Conservation (phyloP, 352 stramenopile species). For the Phytopythium litorale region DNA sequence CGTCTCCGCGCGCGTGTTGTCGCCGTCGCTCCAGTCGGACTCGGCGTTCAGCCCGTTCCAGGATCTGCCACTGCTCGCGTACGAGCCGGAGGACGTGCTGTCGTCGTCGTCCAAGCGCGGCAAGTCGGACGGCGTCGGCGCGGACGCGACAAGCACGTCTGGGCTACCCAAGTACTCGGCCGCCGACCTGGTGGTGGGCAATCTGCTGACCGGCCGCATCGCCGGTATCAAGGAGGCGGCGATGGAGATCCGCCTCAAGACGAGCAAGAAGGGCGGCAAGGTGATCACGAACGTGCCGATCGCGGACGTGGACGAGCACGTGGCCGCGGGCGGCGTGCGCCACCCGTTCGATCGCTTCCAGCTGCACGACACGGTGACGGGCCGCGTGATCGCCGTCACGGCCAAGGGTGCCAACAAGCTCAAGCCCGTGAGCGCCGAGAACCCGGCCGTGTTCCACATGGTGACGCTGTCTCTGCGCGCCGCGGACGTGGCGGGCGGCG, state of each 20-base stretch:
- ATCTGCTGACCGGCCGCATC: constrained; percentile 66
- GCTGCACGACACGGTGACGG: constrained; percentile 65
- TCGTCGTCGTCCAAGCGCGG: constrained; percentile 25
- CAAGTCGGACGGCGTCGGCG: constrained; percentile 9
- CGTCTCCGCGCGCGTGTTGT: constrained; percentile 40
- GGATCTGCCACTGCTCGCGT: constrained; percentile 55
- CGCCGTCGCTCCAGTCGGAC: constrained; percentile 31
- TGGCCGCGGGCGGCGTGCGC: constrained; percentile 22
- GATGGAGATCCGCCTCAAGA: constrained; percentile 84
- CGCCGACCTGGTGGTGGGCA: constrained; percentile 58
- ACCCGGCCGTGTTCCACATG: constrained; percentile 68
- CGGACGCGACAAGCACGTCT: constrained; percentile 22
- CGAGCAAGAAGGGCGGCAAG: constrained; percentile 69
- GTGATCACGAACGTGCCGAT: constrained; percentile 75
- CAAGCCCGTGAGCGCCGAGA: constrained; percentile 74
- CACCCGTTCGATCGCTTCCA: constrained; percentile 84
- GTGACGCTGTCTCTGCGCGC: constrained; percentile 69
- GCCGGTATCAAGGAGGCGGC: constrained; percentile 71
- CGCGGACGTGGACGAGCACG: constrained; percentile 69
- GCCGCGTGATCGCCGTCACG: constrained; percentile 59
- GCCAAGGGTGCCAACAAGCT: constrained; percentile 84
- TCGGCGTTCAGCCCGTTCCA: constrained; percentile 68
- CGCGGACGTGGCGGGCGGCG: constrained; percentile 35
- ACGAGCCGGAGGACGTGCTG: constrained; percentile 50
- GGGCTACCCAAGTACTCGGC: constrained; percentile 65